These are phyloP conservation scores for Pulveroboletus sp. DNA, from an alignment of 768 basidiomycete species.

Conservation along the genomic window DNA sequence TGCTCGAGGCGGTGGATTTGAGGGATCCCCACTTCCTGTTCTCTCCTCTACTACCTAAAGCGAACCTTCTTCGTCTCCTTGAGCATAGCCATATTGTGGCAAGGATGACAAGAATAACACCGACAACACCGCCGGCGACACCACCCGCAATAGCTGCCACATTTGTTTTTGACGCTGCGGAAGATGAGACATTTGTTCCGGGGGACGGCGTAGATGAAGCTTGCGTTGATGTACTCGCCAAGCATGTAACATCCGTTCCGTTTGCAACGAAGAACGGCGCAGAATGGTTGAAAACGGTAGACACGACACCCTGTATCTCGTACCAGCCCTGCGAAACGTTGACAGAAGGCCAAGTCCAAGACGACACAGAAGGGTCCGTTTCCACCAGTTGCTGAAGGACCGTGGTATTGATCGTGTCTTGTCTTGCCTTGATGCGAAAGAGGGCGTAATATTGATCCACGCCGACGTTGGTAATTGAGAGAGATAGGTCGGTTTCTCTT, in stretches of 20 bases:
- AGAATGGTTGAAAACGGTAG: slow-evolving; percentile 18
- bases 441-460: slow-evolving; percentile 27
- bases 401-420: neutral
- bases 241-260: slow-evolving; percentile 36
- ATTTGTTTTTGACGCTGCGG: slow-evolving; percentile 30
- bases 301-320: slow-evolving; percentile 23
- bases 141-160: slow-evolving; percentile 49
- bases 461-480: slow-evolving; percentile 41
- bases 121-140: slow-evolving; percentile 43
- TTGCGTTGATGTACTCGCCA: slow-evolving; percentile 16
- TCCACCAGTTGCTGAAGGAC: slow-evolving; percentile 27
- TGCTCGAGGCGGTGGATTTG: slow-evolving; percentile 18
- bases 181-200: slow-evolving; percentile 4
- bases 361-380: slow-evolving; percentile 18
- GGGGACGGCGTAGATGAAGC: slow-evolving; percentile 13
- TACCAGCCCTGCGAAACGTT: slow-evolving; percentile 51
- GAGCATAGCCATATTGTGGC: slow-evolving; percentile 31
- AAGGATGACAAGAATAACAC: slow-evolving; percentile 32
- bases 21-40: slow-evolving; percentile 28
- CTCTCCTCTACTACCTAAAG: slow-evolving; percentile 28
- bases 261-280: slow-evolving; percentile 34
- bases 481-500: slow-evolving; percentile 22
- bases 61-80: slow-evolving; percentile 14
- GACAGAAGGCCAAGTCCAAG: slow-evolving; percentile 45
- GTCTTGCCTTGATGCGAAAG: slow-evolving; percentile 3